Conservation (phyloP, 2,329 filamentous ascomycete species). For the Chalaropsis thielavioides region DNA sequence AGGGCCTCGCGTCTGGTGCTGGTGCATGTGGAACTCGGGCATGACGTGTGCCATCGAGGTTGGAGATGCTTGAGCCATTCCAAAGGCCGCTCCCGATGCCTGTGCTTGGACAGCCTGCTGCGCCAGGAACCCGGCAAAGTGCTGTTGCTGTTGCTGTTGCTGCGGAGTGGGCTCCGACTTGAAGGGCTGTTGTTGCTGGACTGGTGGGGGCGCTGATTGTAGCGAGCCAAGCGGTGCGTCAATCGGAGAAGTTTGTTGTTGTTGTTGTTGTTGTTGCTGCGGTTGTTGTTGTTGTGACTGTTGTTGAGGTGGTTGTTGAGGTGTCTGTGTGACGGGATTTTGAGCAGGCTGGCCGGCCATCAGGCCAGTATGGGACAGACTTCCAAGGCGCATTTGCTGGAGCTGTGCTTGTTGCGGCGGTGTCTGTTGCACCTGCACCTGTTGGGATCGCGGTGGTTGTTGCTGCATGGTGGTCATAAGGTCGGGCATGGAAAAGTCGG, state of each 20-base stretch:
- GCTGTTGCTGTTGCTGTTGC: not conserved
- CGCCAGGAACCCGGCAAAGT: not conserved
- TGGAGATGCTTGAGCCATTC: not conserved
- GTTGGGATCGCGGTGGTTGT: constrained; percentile 7
- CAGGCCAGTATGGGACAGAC: not conserved
- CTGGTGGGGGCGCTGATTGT: not conserved
- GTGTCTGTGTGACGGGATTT: not conserved
- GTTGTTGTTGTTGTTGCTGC: not conserved
- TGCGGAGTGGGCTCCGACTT: not conserved
- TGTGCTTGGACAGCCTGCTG: not conserved
- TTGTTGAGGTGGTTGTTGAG: not conserved
- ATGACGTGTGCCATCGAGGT: constrained; percentile 7
- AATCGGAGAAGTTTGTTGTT: constrained; percentile 3
- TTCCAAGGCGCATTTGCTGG: constrained; percentile 2
- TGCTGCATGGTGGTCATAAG: constrained; percentile 15
- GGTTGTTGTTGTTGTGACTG: constrained; percentile 2
- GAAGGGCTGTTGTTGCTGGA: constrained; percentile 6
- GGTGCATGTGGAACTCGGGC: constrained; percentile 6
- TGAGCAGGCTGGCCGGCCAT: not conserved
- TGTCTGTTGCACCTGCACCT: not conserved
- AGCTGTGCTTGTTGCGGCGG: not conserved
- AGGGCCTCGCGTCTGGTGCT: not conserved
- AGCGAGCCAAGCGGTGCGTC: not conserved
- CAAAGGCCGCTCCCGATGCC: not conserved
- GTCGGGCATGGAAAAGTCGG: constrained; percentile 13